Evolutionary conservation across 305 asterid species (phyloP).

Genomic region (Plantago coronopus): DNA sequence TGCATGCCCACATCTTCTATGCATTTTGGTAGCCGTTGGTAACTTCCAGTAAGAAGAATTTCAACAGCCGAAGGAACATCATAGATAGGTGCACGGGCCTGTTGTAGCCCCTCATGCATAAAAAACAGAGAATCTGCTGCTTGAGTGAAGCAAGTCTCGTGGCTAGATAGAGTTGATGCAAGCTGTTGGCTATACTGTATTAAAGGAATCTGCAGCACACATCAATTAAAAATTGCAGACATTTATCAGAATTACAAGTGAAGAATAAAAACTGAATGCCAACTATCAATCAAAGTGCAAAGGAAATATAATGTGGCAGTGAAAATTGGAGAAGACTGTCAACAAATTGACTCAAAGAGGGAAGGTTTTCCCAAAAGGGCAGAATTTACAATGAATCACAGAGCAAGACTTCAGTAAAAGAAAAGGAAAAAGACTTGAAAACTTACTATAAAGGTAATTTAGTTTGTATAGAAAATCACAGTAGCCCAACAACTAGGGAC

Average conservation of each 20-base stretch:
- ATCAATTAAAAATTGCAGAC: background rate
- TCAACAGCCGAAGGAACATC: conserved; percentile 97
- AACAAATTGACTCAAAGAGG: too few species aligned
- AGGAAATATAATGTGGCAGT: background rate
- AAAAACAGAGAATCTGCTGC: conserved; percentile 98
- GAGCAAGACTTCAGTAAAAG: too few species aligned
- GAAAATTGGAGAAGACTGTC: too few species aligned
- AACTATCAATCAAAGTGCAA: background rate
- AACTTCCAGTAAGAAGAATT: conserved; percentile 78
- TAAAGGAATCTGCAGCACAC: conserved; percentile 74
- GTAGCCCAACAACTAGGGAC: too few species aligned
- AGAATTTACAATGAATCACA: too few species aligned
- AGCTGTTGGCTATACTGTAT: conserved; percentile 91
- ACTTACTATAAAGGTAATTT: too few species aligned
- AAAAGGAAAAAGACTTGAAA: too few species aligned
- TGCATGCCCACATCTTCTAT: conserved; percentile 81
- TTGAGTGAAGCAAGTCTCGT: conserved; percentile 95
- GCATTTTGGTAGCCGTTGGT: conserved; percentile 88
- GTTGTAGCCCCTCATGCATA: conserved; percentile 98
- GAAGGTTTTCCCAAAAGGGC: too few species aligned
- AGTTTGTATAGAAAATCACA: too few species aligned
- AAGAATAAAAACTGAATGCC: background rate
- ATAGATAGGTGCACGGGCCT: conserved; percentile 97
- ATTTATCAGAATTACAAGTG: too few species aligned
- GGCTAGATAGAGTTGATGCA: conserved; percentile 83